phyloP scores from a whole-genome alignment of 495 filamentous ascomycete species.

The Hypoxylon lienhwacheense region DNA sequence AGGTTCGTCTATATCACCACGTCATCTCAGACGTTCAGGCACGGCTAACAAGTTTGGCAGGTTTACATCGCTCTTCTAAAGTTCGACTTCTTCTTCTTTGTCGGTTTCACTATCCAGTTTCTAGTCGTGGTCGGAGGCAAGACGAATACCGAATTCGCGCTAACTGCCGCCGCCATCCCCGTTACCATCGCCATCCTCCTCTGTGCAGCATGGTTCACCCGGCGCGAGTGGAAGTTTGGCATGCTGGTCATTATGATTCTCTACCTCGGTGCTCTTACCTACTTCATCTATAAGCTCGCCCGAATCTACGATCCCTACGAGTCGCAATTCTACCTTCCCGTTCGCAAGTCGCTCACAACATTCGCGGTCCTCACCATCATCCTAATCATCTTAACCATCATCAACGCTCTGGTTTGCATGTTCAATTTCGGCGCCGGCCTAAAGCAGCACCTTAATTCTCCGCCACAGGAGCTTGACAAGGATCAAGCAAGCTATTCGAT shows the following conservation, averaged over 20 bases:
- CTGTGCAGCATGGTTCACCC: slow-evolving; percentile 79
- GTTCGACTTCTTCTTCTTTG: slow-evolving; percentile 99
- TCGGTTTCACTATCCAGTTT: slow-evolving; percentile 97
- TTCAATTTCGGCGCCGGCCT: slow-evolving; percentile 88
- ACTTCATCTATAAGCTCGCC: slow-evolving; percentile 97
- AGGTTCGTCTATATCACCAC: slow-evolving; percentile 59
- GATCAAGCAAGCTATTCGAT: slow-evolving; percentile 70
- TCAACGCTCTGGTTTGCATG: slow-evolving; percentile 83
- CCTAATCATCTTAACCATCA: slow-evolving; percentile 84
- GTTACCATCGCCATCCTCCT: slow-evolving; percentile 86
- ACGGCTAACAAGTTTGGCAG: slow-evolving; percentile 54
- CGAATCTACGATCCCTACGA: slow-evolving; percentile 78
- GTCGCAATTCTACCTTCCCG: slow-evolving; percentile 65
- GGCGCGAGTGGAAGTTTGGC: slow-evolving; percentile 75
- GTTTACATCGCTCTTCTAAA: slow-evolving; percentile 97
- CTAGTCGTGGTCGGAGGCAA: slow-evolving; percentile 81
- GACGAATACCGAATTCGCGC: slow-evolving; percentile 71
- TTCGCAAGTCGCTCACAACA: slow-evolving; percentile 77
- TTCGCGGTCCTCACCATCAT: slow-evolving; percentile 92
- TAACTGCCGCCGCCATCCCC: slow-evolving; percentile 87
- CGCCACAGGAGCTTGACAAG: slow-evolving; percentile 70
- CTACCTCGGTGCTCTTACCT: slow-evolving; percentile 87
- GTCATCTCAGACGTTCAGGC: neutral
- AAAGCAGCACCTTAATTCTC: slow-evolving; percentile 77
- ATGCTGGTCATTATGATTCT: slow-evolving; percentile 79